Evolutionary conservation across 306 rosid species (phyloP), one percentile per base, ranked within the genome.

Genomic region (Senna tora): DNA sequence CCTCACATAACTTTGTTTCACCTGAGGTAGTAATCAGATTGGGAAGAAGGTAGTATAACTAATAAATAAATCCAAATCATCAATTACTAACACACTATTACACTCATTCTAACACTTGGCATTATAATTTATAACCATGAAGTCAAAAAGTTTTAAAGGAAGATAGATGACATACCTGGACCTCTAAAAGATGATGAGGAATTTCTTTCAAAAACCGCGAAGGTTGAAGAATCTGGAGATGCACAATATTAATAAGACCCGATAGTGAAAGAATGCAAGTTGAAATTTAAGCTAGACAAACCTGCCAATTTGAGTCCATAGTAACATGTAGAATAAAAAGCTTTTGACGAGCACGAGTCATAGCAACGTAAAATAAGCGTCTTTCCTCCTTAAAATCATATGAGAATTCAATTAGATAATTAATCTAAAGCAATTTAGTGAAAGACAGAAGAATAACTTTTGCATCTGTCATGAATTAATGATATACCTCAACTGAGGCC

Each of bases 221-320:
- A 68, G 97, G 98, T 79, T 87, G 96, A 84, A 94, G 90, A 79
- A 94, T 83, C 98, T 94, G 80, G 59, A 62, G 67, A 87, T 4
- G 47, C n/a, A 19, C 11, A 74, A 63, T 53, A 63, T 77, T 65
- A 71, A 54, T 19, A 47, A 74, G 55, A 49, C 6, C 55, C 43
- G 50, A 60, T 30, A 54, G 20, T 10, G 59, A 25, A 12, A 65
- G 25, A 34, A 9, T 13, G 43, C 10, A 28, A 49, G 39, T 36
- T 28, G 14, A 58, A 59, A 30, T 43, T 64, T 65, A 50, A 60
- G 75, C 42, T 19, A 61, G 32, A 72, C 83, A 71, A 51, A 90
- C 98, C 97, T 94, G 98, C 89, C 92, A 91, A 67, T 86, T 86
- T 57, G 96, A 93, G 78, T 93, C 97, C 85, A 85, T 64, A 66